These are phyloP conservation scores for Cytospora leucostoma DNA, from an alignment of 2,329 filamentous ascomycete species.

Conservation along the genomic window DNA sequence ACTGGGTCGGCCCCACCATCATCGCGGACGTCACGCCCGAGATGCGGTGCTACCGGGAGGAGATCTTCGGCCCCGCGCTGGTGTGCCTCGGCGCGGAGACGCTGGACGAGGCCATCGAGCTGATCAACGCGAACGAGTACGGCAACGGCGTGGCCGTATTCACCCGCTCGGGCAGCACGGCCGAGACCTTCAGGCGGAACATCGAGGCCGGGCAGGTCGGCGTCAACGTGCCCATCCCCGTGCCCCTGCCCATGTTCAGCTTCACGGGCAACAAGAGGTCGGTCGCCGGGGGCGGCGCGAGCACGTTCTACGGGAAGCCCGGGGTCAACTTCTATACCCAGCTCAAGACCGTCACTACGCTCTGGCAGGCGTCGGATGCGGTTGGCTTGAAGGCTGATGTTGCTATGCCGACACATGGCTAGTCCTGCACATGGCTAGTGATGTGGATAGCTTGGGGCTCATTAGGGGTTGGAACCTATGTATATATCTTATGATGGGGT, in stretches of 20 bases:
- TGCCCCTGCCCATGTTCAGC: slow-evolving; percentile 70
- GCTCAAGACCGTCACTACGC: slow-evolving; percentile 92
- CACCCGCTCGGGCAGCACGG: slow-evolving; percentile 75
- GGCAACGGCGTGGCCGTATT: slow-evolving; percentile 87
- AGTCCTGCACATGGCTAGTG: slow-evolving; percentile 25
- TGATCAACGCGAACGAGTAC: slow-evolving; percentile 86
- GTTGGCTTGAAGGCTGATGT: slow-evolving; percentile 70
- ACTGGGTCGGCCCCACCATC: slow-evolving; percentile 83
- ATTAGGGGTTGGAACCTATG: not conserved
- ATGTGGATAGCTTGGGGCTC: slow-evolving; percentile 47
- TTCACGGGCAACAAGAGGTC: slow-evolving; percentile 85
- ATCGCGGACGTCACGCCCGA: slow-evolving; percentile 77
- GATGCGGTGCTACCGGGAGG: slow-evolving; percentile 83
- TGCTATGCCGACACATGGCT: slow-evolving; percentile 60
- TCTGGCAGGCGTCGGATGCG: slow-evolving; percentile 81
- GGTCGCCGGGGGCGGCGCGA: slow-evolving; percentile 86
- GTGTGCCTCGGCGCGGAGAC: slow-evolving; percentile 79
- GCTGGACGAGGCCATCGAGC: slow-evolving; percentile 75
- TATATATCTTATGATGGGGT: not conserved
- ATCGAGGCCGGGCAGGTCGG: slow-evolving; percentile 86
- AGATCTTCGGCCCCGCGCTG: slow-evolving; percentile 84
- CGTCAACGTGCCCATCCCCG: slow-evolving; percentile 80
- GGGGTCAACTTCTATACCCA: slow-evolving; percentile 96
- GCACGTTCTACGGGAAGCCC: slow-evolving; percentile 92
- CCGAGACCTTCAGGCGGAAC: slow-evolving; percentile 74